Evolutionary conservation across 768 basidiomycete genomes (phyloP), one percentile per base, ranked within the genome.

Genomic region (Leccinellum rugosiceps): DNA sequence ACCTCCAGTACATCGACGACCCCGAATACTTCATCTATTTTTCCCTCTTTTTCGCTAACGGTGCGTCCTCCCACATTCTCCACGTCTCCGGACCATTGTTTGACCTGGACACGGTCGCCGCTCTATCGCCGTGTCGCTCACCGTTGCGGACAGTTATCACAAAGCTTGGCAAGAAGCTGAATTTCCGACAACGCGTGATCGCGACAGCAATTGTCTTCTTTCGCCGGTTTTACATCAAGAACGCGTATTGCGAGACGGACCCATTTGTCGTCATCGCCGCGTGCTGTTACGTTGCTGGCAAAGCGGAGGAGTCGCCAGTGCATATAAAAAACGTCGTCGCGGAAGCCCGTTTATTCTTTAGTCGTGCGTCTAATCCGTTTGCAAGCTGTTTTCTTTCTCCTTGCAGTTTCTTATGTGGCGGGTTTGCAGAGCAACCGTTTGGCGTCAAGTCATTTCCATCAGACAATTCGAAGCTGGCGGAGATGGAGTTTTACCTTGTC

Each of bases 401-500:
- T 53, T 10, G 30, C 11, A 44, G 41, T 5, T 21, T 44, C 21
- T 57, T 26, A 53, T 6, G 21, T 13, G 19, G 26, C 46, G 4
- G 1, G n/a, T 46, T 55, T 55, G 31, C 51, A 85, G 83, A 80
- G 53, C 83, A 86, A 53, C 85, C 84, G 19, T 90, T 91, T 65
- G 83, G 80, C 5, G 77, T 89, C 68, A 88, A 90, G 67, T 74
- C 81, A n/a, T 96, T 97, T 67, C 85, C 90, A 0, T 82, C 88
- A 0, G 94, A 97, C 68, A 90, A 95, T 65, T 83, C 88, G 11
- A 94, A 93, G 67, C 78, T 99, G 14, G 97, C 95, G 4, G 97
- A 99, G 72, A 98, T 98, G 95, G 96, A 98, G 70, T 98, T 98
- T 75, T 98, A 96, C 75, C 85, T 98, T 10, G 87, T 99, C 23